A percentile compares a stretch with the other conserved stretches of the same genome.
phyloP scores from a whole-genome alignment of 2,329 filamentous ascomycete genomes.

The Paraconiothyrium brasiliense region DNA sequence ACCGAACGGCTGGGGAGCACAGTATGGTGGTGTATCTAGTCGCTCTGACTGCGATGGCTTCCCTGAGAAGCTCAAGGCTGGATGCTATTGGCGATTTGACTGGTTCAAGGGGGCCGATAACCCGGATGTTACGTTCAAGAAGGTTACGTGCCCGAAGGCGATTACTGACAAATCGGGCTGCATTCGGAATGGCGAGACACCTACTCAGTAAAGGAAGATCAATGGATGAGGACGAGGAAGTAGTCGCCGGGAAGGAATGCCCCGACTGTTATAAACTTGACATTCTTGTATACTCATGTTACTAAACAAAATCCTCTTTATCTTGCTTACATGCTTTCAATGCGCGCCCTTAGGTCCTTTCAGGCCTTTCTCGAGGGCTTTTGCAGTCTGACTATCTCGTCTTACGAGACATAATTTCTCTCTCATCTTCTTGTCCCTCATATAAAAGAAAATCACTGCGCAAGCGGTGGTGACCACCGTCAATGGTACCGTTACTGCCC shows the following conservation, averaged over 20 bases:
- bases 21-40: constrained; percentile 46
- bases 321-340: neutral
- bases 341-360: no score
- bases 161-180: constrained; percentile 45
- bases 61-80: constrained; percentile 46
- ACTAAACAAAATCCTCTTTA: neutral
- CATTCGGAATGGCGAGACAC: constrained; percentile 32
- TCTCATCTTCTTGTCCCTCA: constrained; percentile 9
- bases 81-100: constrained; percentile 50
- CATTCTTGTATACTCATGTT: neutral
- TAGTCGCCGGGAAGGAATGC: neutral
- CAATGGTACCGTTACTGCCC: constrained; percentile 13
- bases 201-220: neutral
- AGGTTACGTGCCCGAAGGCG: constrained; percentile 45
- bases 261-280: neutral
- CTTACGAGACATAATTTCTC: neutral
- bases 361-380: neutral
- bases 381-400: neutral
- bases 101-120: constrained; percentile 48
- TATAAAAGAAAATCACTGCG: constrained; percentile 10
- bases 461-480: constrained; percentile 6
- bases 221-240: neutral
- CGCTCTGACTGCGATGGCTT: constrained; percentile 45
- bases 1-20: constrained; percentile 43
- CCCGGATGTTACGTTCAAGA: constrained; percentile 43